Evolutionary conservation across 1,139 yeast species (phyloP).

Genomic region (Geotrichum carabidarum): DNA sequence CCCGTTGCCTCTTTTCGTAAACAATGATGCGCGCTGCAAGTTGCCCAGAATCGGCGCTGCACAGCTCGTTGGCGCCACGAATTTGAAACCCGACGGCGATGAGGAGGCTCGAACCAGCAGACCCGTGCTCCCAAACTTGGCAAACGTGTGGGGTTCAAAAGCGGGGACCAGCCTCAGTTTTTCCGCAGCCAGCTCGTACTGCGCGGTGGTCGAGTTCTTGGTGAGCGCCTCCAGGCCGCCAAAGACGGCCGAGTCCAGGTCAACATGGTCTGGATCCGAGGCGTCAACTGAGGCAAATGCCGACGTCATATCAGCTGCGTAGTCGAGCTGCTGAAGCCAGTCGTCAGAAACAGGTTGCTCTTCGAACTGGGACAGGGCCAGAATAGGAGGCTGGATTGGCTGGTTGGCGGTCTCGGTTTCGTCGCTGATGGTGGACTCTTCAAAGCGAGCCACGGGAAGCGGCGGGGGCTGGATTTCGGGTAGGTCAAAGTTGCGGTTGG

Average conservation of each 20-base stretch:
- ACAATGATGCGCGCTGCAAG: not conserved
- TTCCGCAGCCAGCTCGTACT: slow-evolving; percentile 26
- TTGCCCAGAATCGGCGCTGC: not conserved
- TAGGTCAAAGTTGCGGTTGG: not conserved
- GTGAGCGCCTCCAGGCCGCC: slow-evolving; percentile 38
- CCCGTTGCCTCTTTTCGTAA: slow-evolving; percentile 20
- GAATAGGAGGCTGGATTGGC: not conserved
- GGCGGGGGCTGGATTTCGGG: not conserved
- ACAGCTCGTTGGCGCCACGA: slow-evolving; percentile 1
- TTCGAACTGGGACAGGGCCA: not conserved
- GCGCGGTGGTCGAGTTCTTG: slow-evolving; percentile 21
- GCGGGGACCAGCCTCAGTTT: slow-evolving; percentile 27
- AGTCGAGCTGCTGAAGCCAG: slow-evolving; percentile 16
- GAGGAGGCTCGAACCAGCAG: slow-evolving; percentile 16
- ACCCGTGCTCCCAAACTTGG: slow-evolving; percentile 24
- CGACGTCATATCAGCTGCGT: slow-evolving; percentile 10
- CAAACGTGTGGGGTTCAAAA: slow-evolving; percentile 22
- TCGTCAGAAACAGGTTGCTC: slow-evolving; percentile 1
- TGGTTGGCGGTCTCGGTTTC: not conserved
- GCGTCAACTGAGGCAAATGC: slow-evolving; percentile 10
- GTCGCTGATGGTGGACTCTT: not conserved
- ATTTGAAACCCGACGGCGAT: slow-evolving; percentile 13
- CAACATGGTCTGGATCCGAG: slow-evolving; percentile 29
- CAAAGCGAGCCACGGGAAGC: not conserved
- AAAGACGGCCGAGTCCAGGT: slow-evolving; percentile 52